Evolutionary conservation across 2,329 filamentous ascomycete species (phyloP).

Genomic region (Triangularia setosa): DNA sequence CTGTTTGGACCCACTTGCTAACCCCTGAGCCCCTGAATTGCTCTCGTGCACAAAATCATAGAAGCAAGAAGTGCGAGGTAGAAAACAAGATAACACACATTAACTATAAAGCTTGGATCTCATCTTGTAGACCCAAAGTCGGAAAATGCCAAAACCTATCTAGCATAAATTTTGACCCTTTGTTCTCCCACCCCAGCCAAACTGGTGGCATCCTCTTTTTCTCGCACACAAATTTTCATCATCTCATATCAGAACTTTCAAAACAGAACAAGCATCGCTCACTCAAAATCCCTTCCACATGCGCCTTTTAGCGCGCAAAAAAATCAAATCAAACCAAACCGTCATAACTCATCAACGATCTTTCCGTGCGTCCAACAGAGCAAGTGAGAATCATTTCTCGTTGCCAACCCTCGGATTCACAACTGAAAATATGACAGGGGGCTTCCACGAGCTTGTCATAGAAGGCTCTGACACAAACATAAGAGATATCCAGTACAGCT

Average conservation of each 20-base stretch:
- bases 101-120: not conserved
- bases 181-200: not conserved
- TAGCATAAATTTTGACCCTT: not conserved
- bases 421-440: slow-evolving; percentile 17
- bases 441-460: slow-evolving; percentile 12
- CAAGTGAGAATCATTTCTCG: not conserved
- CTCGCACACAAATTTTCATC: not conserved
- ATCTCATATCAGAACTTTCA: not conserved
- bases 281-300: not conserved
- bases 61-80: not conserved
- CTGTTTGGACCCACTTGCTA: not conserved
- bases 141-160: not conserved
- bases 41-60: not conserved
- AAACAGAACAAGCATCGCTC: not conserved
- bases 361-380: not conserved
- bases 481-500: slow-evolving; percentile 24
- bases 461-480: slow-evolving; percentile 20
- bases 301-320: not conserved
- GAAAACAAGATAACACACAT: not conserved
- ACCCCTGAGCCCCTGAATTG: not conserved
- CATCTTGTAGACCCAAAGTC: not conserved
- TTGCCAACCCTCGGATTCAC: slow-evolving; percentile 20
- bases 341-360: not conserved
- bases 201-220: not conserved
- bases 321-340: not conserved